Conservation (phyloP, 805 yeast species). For the Hanseniaspora pseudoguilliermondii region DNA sequence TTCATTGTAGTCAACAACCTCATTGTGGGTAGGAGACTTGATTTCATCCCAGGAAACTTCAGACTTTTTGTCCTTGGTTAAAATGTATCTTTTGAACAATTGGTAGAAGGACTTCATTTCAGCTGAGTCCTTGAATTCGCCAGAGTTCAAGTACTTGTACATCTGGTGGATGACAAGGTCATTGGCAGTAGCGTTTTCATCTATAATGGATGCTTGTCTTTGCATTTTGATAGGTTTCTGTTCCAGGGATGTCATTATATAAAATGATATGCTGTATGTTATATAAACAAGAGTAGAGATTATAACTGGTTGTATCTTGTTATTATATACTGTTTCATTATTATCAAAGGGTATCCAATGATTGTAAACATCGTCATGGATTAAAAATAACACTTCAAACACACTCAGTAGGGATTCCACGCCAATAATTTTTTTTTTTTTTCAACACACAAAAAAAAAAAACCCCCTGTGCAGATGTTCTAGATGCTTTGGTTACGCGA, state of each 20-base stretch:
- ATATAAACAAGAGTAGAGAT: background rate
- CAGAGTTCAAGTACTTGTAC: constrained; percentile 23
- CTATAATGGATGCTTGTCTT: constrained; percentile 6
- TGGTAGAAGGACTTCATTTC: constrained; percentile 93
- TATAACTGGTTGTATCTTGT: background rate
- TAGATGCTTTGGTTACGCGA: too few relatives aligned
- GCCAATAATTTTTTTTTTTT: too few relatives aligned
- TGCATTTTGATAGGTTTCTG: background rate
- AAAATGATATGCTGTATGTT: background rate
- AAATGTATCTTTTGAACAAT: constrained; percentile 78
- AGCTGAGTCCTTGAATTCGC: constrained; percentile 48
- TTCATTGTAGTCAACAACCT: constrained; percentile 66
- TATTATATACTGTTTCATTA: too few relatives aligned
- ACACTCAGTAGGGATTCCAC: too few relatives aligned
- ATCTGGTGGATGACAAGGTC: constrained; percentile 13
- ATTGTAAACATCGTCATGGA: too few relatives aligned
- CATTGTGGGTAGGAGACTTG: constrained; percentile 77
- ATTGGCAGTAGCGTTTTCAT: constrained; percentile 9
- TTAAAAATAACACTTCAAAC: too few relatives aligned
- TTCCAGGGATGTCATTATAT: constrained; percentile 10
- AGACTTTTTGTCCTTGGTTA: constrained; percentile 76
- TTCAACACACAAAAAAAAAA: too few relatives aligned
- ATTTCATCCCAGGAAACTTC: constrained; percentile 85
- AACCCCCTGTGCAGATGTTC: too few relatives aligned
- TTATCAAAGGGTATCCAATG: too few relatives aligned